phyloP scores from a whole-genome alignment of 495 filamentous ascomycete species.

The Melanomma pulvis-pyrius region DNA sequence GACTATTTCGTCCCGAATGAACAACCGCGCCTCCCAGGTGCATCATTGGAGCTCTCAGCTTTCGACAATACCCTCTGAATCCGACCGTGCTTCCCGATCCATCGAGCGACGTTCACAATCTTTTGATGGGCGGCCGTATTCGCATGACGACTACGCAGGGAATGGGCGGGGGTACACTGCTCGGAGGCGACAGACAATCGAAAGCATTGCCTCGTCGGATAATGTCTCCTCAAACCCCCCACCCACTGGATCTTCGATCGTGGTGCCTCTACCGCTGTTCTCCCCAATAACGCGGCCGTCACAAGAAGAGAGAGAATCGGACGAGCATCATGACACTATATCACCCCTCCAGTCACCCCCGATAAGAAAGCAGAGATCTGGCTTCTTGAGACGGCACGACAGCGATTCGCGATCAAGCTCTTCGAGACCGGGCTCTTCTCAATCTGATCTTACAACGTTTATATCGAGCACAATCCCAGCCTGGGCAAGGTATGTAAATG shows the following conservation, averaged over 20 bases:
- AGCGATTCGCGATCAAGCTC: conserved; percentile 41
- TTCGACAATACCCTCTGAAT: conserved; percentile 47
- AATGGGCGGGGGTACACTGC: conserved; percentile 11
- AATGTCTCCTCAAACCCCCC: conserved; percentile 14
- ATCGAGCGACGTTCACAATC: conserved; percentile 34
- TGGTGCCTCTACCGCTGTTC: conserved; percentile 35
- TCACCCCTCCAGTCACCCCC: conserved; percentile 44
- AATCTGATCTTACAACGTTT: conserved; percentile 53
- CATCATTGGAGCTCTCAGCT: conserved; percentile 44
- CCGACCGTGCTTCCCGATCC: conserved; percentile 36
- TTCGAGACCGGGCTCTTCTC: conserved; percentile 46
- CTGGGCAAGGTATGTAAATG: conserved; percentile 58
- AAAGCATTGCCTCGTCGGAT: conserved; percentile 35
- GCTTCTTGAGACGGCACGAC: conserved; percentile 37
- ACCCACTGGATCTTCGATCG: conserved; percentile 30
- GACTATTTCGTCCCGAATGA: conserved; percentile 42
- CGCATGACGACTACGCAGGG: conserved; percentile 17
- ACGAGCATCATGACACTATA: conserved; percentile 45
- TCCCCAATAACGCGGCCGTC: conserved; percentile 32
- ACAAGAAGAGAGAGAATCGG: conserved; percentile 35
- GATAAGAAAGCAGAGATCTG: conserved; percentile 43
- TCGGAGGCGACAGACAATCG: conserved; percentile 31
- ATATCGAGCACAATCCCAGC: conserved; percentile 60
- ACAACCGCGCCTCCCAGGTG: conserved; percentile 32
- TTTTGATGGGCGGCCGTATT: conserved; percentile 12